Evolutionary conservation across 2,329 filamentous ascomycete genomes (phyloP).

Genomic region (Sarocladium kiliense): DNA sequence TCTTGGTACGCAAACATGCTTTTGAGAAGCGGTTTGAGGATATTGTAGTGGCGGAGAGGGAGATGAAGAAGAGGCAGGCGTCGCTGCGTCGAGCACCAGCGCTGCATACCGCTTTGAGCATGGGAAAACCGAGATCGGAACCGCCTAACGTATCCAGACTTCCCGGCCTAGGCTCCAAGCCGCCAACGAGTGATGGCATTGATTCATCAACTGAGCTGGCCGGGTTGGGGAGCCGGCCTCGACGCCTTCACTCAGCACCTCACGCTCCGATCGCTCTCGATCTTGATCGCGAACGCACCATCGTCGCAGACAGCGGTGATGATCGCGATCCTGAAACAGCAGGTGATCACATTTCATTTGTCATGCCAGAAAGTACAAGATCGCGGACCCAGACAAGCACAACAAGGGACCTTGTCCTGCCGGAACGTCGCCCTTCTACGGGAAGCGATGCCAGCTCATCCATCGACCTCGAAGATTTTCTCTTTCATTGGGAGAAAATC

Average conservation of each 20-base stretch:
- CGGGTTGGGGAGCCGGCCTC: neutral
- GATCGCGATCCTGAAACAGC: neutral
- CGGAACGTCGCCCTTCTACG: conserved; percentile 15
- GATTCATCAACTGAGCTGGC: neutral
- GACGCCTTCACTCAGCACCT: conserved; percentile 1
- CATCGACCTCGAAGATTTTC: conserved; percentile 21
- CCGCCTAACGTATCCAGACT: neutral
- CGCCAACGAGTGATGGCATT: neutral
- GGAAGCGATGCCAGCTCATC: conserved; percentile 15
- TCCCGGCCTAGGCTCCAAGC: neutral
- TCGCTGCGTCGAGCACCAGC: conserved; percentile 11
- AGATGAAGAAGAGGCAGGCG: conserved; percentile 17
- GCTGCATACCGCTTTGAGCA: conserved; percentile 1
- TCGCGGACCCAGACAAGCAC: neutral
- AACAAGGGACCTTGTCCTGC: conserved; percentile 16
- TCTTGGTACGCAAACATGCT: conserved; percentile 53
- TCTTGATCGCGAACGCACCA: neutral
- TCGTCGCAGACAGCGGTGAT: neutral
- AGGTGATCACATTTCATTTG: conserved; percentile 15
- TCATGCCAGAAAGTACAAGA: neutral
- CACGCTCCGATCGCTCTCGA: neutral
- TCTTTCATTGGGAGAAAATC: conserved; percentile 26
- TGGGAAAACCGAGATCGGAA: neutral
- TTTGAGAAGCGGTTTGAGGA: conserved; percentile 57
- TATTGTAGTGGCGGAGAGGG: conserved; percentile 39